Evolutionary conservation across 176 grass and related monocot species (phyloP), one percentile per base, ranked within the genome.

Genomic region (Puccinellia tenuiflora): DNA sequence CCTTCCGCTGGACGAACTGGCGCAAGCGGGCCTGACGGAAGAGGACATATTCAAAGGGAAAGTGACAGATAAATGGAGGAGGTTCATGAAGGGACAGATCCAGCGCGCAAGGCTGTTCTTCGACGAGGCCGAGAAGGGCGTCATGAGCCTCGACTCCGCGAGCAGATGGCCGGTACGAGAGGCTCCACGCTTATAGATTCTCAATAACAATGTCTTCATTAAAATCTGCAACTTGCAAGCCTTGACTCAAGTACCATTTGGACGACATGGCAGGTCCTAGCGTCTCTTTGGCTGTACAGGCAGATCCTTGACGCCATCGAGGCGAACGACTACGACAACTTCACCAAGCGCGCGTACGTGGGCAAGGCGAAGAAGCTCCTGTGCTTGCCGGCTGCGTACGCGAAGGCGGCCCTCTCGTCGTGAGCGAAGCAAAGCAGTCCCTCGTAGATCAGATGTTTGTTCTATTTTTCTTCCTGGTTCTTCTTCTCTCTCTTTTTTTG

Each of bases 41-140:
- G 88, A 98, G 0, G 96, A 98, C 78, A 90, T 98, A 81, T 92
- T 95, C 79, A 81, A 80, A 80, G 96, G 96, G 75, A 92, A 92
- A 84, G 91, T 98, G 87, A 98, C 91, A 0, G 93, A 93, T 52
- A 98, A 83, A 62, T 98, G 96, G 96, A 92, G 91, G 62, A 90
- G 78, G 86, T 98, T 98, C 73, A 98, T 98, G 93, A 98, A 98
- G 78, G 92, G 85, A 20, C 96, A 98, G 70, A 96, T 99, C 48
- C 90, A 90, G 65, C 96, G 91, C 6, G 93, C 96, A 16, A 87
- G 93, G 73, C 47, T 99, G 70, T 96, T 99, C 89, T 99, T 93
- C 16, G 89, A 92, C 0, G 91, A 93, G 83, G 89, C 96, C 11
- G 96, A 99, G 89, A 88, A 85, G 68, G 96, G 91, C 0, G 90